phyloP scores from a whole-genome alignment of 345 rosid species.

The Xanthoceras sorbifolium region DNA sequence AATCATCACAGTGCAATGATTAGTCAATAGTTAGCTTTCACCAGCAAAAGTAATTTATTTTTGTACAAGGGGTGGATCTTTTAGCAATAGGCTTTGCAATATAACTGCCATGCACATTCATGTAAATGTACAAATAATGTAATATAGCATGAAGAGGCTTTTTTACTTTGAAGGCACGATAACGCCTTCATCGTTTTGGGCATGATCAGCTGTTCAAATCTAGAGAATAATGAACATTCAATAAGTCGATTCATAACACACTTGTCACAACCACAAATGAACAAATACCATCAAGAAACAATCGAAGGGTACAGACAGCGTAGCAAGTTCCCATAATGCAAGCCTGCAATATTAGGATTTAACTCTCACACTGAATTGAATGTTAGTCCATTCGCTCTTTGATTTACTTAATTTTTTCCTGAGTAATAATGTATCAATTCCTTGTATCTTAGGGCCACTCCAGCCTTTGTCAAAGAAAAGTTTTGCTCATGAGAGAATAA shows the following conservation, averaged over 20 bases:
- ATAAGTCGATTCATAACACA: background rate
- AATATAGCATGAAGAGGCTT: background rate
- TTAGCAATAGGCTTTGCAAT: background rate
- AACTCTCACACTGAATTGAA: slow-evolving; percentile 18
- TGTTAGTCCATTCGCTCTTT: background rate
- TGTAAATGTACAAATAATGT: background rate
- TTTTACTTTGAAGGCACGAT: background rate
- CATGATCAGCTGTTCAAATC: background rate
- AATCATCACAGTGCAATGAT: too few species aligned
- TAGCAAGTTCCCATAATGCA: background rate
- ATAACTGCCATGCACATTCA: background rate
- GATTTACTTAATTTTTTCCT: background rate
- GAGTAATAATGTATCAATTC: slow-evolving; percentile 18
- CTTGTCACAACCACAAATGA: background rate
- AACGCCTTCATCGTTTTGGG: background rate
- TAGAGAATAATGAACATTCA: background rate
- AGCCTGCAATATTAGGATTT: background rate
- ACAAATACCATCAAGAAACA: background rate
- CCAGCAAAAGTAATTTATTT: too few species aligned
- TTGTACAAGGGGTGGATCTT: background rate
- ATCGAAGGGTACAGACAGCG: background rate
- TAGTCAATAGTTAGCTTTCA: too few species aligned
- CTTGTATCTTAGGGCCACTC: slow-evolving; percentile 15
- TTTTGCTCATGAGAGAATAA: background rate
- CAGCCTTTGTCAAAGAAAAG: slow-evolving; percentile 16